Evolutionary conservation across 495 filamentous ascomycete species (phyloP).

Genomic region (Pseudomonodictys pantanalensis): DNA sequence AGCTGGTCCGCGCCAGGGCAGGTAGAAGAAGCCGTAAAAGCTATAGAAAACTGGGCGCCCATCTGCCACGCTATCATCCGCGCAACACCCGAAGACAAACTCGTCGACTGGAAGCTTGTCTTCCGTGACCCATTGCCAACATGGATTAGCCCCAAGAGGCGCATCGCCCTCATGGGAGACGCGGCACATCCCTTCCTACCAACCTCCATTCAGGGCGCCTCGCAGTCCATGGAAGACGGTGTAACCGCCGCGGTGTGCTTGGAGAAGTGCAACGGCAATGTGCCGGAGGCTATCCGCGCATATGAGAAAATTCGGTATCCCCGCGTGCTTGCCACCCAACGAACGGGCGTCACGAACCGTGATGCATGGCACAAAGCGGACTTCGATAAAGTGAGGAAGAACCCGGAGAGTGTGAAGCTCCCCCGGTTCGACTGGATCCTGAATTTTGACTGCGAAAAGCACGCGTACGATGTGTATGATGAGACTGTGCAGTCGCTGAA

Average conservation of each 20-base stretch:
- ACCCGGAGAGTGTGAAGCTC: slow-evolving; percentile 38
- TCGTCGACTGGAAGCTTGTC: slow-evolving; percentile 42
- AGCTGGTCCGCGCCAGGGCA: slow-evolving; percentile 38
- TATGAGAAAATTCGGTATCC: slow-evolving; percentile 40
- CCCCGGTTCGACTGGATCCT: slow-evolving; percentile 38
- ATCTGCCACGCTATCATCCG: slow-evolving; percentile 39
- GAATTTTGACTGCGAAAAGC: slow-evolving; percentile 37
- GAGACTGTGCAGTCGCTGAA: slow-evolving; percentile 22
- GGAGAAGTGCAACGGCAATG: slow-evolving; percentile 12
- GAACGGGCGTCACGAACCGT: slow-evolving; percentile 37
- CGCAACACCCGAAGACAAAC: slow-evolving; percentile 34
- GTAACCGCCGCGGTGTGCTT: slow-evolving; percentile 38
- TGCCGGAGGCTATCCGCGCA: slow-evolving; percentile 30
- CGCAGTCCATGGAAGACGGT: slow-evolving; percentile 43
- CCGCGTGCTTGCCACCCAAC: slow-evolving; percentile 35
- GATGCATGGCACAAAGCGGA: slow-evolving; percentile 42
- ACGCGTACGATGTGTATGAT: slow-evolving; percentile 36
- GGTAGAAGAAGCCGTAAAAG: slow-evolving; percentile 31
- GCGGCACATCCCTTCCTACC: slow-evolving; percentile 43
- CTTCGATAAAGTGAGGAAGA: slow-evolving; percentile 40
- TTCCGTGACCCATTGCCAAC: slow-evolving; percentile 40
- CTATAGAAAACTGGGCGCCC: slow-evolving; percentile 36
- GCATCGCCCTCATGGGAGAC: slow-evolving; percentile 39
- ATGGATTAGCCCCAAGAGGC: slow-evolving; percentile 34
- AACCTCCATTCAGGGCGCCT: slow-evolving; percentile 40